Evolutionary conservation across 768 basidiomycete genomes (phyloP).

Genomic region (Tubosaeta sp.): DNA sequence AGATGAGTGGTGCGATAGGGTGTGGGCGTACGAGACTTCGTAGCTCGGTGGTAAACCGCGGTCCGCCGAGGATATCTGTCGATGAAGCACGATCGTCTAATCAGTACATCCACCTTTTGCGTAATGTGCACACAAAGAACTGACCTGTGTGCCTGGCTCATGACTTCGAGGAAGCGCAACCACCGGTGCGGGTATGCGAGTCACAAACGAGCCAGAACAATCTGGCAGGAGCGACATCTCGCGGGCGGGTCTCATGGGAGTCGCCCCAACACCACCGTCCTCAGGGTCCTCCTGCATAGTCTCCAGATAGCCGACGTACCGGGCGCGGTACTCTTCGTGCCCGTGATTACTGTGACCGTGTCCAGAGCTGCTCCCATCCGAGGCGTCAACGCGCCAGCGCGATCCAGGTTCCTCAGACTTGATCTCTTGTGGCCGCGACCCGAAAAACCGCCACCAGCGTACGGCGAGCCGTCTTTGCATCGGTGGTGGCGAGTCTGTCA

Average conservation of each 20-base stretch:
- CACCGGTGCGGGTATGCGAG: neutral
- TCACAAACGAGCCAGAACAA: neutral
- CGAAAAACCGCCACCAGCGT: slow-evolving; percentile 26
- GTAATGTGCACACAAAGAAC: neutral
- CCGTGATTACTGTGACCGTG: slow-evolving; percentile 14
- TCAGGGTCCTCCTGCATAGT: slow-evolving; percentile 9
- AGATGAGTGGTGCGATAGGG: slow-evolving; percentile 11
- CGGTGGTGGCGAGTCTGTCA: slow-evolving; percentile 3
- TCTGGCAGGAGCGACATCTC: slow-evolving; percentile 6
- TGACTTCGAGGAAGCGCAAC: neutral
- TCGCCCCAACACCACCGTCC: slow-evolving; percentile 9
- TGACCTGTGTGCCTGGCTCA: slow-evolving; percentile 11
- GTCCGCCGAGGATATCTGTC: slow-evolving; percentile 6
- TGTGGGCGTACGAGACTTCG: slow-evolving; percentile 9
- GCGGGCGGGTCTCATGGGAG: slow-evolving; percentile 3
- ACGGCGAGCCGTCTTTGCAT: neutral
- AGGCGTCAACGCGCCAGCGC: slow-evolving; percentile 25
- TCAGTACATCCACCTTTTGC: neutral
- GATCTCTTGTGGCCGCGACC: slow-evolving; percentile 24
- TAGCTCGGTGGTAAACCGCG: slow-evolving; percentile 17
- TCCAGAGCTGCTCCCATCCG: slow-evolving; percentile 21
- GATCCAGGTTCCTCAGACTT: slow-evolving; percentile 17
- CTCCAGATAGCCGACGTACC: slow-evolving; percentile 5
- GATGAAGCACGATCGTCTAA: neutral
- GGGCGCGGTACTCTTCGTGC: slow-evolving; percentile 1